Evolutionary conservation across 179 eudicot species (phyloP).

Genomic region (Silene vulgaris): DNA sequence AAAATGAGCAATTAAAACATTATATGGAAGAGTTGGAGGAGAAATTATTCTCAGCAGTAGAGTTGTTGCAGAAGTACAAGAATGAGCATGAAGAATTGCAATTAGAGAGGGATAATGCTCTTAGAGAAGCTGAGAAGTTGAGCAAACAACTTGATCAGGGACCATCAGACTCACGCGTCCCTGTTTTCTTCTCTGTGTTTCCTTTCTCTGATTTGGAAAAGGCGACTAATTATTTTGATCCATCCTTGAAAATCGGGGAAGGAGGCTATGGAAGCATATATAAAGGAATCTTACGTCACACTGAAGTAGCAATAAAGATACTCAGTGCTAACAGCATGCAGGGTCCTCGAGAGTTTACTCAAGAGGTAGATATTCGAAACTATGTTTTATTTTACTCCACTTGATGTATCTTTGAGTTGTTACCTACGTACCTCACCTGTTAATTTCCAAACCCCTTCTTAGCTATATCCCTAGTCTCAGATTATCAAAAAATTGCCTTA

Average conservation of each 20-base stretch:
- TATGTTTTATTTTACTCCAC: background rate
- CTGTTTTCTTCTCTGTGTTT: constrained; percentile 49
- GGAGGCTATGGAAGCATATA: constrained; percentile 75
- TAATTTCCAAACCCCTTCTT: background rate
- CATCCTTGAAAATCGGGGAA: constrained; percentile 58
- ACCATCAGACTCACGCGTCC: constrained; percentile 30
- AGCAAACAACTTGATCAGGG: constrained; percentile 34
- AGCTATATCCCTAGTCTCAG: no score
- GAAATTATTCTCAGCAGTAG: constrained; percentile 56
- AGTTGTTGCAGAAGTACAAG: constrained; percentile 52
- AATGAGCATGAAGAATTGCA: constrained; percentile 62
- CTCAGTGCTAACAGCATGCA: constrained; percentile 52
- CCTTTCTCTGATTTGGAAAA: constrained; percentile 54
- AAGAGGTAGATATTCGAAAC: constrained; percentile 48
- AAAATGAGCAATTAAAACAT: background rate
- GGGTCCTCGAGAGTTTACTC: constrained; percentile 63
- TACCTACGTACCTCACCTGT: background rate
- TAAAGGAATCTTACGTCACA: constrained; percentile 54
- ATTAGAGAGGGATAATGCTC: constrained; percentile 52
- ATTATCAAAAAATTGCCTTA: no score
- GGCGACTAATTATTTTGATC: constrained; percentile 56
- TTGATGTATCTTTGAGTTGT: background rate
- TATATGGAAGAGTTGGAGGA: constrained; percentile 29
- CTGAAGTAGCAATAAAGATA: constrained; percentile 74
- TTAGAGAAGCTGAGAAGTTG: constrained; percentile 45